Evolutionary conservation across 306 rosid species (phyloP).

Genomic region (Alnus glutinosa): DNA sequence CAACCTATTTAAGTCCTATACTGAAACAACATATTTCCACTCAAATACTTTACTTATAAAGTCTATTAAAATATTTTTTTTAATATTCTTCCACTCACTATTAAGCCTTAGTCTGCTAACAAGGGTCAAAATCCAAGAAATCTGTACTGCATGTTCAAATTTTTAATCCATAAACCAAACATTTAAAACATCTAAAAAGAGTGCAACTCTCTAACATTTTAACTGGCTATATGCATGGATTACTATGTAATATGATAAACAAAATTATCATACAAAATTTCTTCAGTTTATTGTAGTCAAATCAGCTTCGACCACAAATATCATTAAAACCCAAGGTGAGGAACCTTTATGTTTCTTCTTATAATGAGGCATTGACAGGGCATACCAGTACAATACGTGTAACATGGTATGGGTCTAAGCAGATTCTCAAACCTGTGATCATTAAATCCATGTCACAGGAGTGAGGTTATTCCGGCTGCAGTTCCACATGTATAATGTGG

Average conservation of each 20-base stretch:
- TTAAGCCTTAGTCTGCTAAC: neutral
- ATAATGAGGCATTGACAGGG: neutral
- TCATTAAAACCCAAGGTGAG: neutral
- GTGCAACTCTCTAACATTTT: neutral
- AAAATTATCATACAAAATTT: neutral
- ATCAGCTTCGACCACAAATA: neutral
- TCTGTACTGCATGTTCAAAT: neutral
- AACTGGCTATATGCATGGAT: neutral
- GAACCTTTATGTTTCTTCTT: neutral
- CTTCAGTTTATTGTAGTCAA: neutral
- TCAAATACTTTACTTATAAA: neutral
- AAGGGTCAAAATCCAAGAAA: neutral
- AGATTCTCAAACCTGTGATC: neutral
- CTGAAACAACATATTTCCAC: neutral
- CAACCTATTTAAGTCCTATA: neutral
- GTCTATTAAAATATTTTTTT: neutral
- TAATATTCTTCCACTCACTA: neutral
- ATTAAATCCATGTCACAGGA: neutral
- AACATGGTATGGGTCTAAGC: neutral
- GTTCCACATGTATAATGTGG: neutral
- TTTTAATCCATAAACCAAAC: neutral
- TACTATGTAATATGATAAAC: neutral
- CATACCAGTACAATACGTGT: neutral
- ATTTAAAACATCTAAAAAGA: neutral
- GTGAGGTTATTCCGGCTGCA: neutral